Evolutionary conservation across 331 rosid genomes (phyloP).

Genomic region (Phaseolus coccineus): DNA sequence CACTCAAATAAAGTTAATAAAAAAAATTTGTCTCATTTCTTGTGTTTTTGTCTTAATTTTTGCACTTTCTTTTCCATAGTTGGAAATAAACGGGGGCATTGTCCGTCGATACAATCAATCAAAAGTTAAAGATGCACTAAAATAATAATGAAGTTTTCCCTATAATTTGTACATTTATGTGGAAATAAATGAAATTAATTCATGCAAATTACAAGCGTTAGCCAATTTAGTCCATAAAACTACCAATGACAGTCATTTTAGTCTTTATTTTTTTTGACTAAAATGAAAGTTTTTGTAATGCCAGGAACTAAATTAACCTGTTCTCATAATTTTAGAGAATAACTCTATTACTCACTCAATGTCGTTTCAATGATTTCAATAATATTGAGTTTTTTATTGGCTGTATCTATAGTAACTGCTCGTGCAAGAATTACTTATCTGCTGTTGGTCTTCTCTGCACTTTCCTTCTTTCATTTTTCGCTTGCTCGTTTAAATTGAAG

Average conservation of each 20-base stretch:
- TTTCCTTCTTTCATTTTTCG: constrained; percentile 49
- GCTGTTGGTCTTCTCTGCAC: not conserved
- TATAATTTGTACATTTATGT: not conserved
- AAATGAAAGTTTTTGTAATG: not conserved
- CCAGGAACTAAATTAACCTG: not conserved
- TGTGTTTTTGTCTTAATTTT: too few species aligned
- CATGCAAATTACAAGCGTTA: not conserved
- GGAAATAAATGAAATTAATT: not conserved
- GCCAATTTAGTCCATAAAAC: not conserved
- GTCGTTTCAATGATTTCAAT: not conserved
- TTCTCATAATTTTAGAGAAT: not conserved
- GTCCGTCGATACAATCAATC: too few species aligned
- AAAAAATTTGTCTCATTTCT: too few species aligned
- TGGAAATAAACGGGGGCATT: too few species aligned
- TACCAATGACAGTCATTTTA: not conserved
- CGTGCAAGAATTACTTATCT: not conserved
- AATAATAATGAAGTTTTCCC: too few species aligned
- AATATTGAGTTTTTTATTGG: not conserved
- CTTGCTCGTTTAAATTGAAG: constrained; percentile 71
- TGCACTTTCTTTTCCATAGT: too few species aligned
- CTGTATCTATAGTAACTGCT: not conserved
- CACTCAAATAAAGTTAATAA: too few species aligned
- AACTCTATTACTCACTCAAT: not conserved
- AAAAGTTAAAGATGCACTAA: too few species aligned
- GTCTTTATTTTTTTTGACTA: not conserved